Evolutionary conservation across 225 moss, liverwort and hornwort genomes (phyloP).

Genomic region (Thuidium tamariscinum): DNA sequence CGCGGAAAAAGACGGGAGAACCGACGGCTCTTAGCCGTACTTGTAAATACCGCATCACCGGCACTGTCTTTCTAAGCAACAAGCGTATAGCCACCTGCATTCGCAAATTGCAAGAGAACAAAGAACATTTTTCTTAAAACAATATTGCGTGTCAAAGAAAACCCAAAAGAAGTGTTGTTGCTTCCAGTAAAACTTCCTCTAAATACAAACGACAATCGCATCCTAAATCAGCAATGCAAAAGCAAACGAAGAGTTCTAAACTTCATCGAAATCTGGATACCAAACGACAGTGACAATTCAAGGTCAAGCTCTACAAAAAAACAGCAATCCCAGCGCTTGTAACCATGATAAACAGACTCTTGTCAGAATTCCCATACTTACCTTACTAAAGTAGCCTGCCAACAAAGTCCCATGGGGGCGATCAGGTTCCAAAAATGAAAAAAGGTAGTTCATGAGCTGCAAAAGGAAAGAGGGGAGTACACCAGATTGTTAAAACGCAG

Average conservation of each 20-base stretch:
- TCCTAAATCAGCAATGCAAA: background rate
- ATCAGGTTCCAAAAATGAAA: conserved; percentile 83
- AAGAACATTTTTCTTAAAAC: background rate
- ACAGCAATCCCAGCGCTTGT: background rate
- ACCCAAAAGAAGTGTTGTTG: background rate
- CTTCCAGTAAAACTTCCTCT: background rate
- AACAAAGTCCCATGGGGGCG: conserved; percentile 89
- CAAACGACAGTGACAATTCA: background rate
- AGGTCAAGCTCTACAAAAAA: background rate
- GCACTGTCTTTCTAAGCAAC: conserved; percentile 87
- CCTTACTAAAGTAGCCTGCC: conserved; percentile 99
- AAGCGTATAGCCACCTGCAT: conserved; percentile 90
- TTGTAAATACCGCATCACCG: conserved; percentile 85
- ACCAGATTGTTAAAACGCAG: background rate
- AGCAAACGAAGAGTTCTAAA: background rate
- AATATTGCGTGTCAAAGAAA: too few species aligned
- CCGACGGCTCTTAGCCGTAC: conserved; percentile 25
- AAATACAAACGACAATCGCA: background rate
- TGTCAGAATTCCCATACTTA: background rate
- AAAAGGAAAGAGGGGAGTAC: background rate
- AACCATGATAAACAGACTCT: background rate
- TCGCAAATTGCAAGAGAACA: background rate
- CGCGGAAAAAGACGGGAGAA: background rate
- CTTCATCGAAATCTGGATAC: background rate
- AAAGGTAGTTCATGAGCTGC: conserved; percentile 97